These are phyloP conservation scores for Chenopodium album DNA, from an alignment of 148 eudicot genomes.

Conservation along the genomic window DNA sequence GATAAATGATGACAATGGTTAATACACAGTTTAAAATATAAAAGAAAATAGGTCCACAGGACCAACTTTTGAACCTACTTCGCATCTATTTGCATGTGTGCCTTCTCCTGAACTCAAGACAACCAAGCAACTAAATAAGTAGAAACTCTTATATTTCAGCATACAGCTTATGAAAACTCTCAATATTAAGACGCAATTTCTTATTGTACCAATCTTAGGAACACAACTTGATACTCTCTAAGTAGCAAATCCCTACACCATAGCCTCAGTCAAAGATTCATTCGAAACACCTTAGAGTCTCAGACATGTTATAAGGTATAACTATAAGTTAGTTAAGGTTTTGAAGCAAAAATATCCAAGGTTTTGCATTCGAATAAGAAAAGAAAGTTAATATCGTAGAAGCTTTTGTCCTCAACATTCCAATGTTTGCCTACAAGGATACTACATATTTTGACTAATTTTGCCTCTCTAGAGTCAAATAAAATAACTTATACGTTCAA, in stretches of 20 bases:
- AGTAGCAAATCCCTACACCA: background rate
- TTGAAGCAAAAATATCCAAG: background rate
- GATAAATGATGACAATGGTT: background rate
- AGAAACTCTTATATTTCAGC: background rate
- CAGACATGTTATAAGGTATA: too few species aligned
- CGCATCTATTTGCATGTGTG: background rate
- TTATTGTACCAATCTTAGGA: background rate
- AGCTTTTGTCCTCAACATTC: background rate
- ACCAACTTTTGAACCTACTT: background rate
- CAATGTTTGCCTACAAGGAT: background rate
- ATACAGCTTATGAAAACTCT: background rate
- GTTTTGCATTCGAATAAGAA: too few species aligned
- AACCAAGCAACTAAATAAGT: background rate
- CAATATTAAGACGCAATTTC: background rate
- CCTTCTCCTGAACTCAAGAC: background rate
- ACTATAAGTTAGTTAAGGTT: too few species aligned
- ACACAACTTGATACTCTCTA: background rate
- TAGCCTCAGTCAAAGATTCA: background rate
- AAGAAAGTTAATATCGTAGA: background rate
- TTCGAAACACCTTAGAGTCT: background rate
- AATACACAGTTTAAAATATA: background rate
- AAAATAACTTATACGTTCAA: too few species aligned
- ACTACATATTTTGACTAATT: background rate
- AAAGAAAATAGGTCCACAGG: background rate
- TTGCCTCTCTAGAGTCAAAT: background rate